Base-by-base conservation (phyloP, 2,329 filamentous ascomycete species). In the Fusarium heterosporum region DNA sequence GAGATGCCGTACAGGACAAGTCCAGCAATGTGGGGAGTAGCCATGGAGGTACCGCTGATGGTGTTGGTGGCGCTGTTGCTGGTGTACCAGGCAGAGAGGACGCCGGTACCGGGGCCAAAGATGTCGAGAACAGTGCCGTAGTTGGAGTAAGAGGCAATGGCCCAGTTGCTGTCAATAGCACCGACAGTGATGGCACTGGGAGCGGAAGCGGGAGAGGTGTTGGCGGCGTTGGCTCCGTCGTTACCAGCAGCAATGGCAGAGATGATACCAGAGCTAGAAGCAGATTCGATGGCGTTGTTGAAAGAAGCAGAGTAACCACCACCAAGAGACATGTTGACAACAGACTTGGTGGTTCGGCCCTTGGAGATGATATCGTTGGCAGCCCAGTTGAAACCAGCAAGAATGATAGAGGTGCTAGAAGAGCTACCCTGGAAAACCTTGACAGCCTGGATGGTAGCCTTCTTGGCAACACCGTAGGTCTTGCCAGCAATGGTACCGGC, bases 1-100 rank as follows among this genome's bases (percentile, higher is more conserved):
- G 79, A 79, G 55, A 88, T 77, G 43, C 79, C 74, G 72, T 82
- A 82, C 14, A 80, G 74, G 22, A 68, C 85, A 25, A 90, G 78
- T 26, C 88, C 89, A 30, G 84, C 81, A 60, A 90, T 79, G 72
- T 90, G 87, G 2, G 88, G 88, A 5, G 81, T 78, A 6, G 88
- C 86, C 87, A 90, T 90, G n/a, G 83, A 87, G 12, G 89, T 90
- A 34, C 88, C 89, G 14, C 80, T 84, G 72, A 88, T 81, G 45
- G 73, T 80, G 65, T 79, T 79, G 53, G 75, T 82, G 43, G 84
- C 80, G 16, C 73, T 77, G 57, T 73, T 79, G 73, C 75, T 72
- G 56, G 79, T 78, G 68, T 79, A 81, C 82, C 82, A 87, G 8
- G 86, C 74, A 42, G 81, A 84, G 7, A 82, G 72, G 53, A 87